Conservation (phyloP, 192 early-diverging fungal genomes). For the Pilobolus umbonatus region DNA sequence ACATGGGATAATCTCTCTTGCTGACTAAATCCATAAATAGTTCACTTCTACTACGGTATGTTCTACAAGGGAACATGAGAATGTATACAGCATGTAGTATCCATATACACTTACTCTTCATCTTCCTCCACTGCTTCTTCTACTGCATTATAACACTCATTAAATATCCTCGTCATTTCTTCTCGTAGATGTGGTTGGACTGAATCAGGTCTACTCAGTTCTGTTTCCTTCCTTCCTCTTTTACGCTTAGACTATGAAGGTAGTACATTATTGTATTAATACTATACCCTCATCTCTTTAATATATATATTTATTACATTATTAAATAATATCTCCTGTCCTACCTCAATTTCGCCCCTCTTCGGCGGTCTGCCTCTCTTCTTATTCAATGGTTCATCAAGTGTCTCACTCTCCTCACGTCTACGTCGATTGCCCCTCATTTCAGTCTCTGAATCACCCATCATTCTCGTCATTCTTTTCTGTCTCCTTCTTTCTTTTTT, state of each 20-base stretch:
- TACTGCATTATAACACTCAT: conserved; percentile 54
- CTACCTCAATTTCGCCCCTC: conserved; percentile 10
- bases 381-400: conserved; percentile 2
- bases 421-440: conserved; percentile 3
- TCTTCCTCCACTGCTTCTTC: conserved; percentile 48
- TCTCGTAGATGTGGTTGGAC: conserved; percentile 45
- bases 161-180: conserved; percentile 55
- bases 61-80: conserved; percentile 11
- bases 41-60: conserved; percentile 60
- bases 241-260: conserved; percentile 9
- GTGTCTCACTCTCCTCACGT: background rate
- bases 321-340: background rate
- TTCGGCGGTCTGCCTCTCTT: conserved; percentile 18
- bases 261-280: background rate
- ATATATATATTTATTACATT: background rate
- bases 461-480: conserved; percentile 6
- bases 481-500: conserved; percentile 33
- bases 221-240: conserved; percentile 15
- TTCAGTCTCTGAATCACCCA: conserved; percentile 5
- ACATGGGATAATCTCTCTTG: conserved; percentile 76
- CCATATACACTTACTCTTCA: conserved; percentile 30
- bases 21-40: conserved; percentile 76
- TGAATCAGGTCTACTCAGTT: conserved; percentile 38
- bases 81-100: background rate
- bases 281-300: background rate